These are phyloP conservation scores for Aspergillus latus DNA, from an alignment of 2,329 filamentous ascomycete species.

Conservation along the genomic window DNA sequence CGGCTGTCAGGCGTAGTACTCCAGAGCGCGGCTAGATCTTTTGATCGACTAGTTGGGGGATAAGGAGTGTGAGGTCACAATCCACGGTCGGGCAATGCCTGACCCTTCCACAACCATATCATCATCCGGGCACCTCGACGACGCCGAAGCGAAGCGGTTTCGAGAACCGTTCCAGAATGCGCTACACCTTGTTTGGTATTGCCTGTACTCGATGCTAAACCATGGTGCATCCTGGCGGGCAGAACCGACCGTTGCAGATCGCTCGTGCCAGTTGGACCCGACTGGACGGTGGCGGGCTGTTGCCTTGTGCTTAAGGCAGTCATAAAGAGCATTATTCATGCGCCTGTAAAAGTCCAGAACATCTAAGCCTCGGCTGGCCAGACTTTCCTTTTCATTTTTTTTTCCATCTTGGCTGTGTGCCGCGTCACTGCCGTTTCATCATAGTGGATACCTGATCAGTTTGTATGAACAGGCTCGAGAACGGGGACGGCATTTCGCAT, in stretches of 20 bases:
- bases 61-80: neutral
- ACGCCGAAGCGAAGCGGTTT: neutral
- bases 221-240: neutral
- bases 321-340: neutral
- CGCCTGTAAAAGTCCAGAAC: neutral
- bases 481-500: neutral
- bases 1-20: too few species aligned
- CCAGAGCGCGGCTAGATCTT: too few species aligned
- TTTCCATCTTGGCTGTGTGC: neutral
- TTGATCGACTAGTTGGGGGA: too few species aligned
- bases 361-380: neutral
- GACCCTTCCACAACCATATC: too few species aligned
- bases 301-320: neutral
- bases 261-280: too few species aligned
- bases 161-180: neutral
- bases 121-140: neutral
- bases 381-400: neutral
- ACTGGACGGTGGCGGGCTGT: neutral
- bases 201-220: too few species aligned
- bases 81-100: neutral
- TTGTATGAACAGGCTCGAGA: neutral
- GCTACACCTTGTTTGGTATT: too few species aligned
- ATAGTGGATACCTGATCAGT: neutral
- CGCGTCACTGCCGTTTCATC: neutral
- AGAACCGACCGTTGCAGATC: neutral